phyloP scores from a whole-genome alignment of 192 early-diverging fungal genomes.

The Coemansia sp. region DNA sequence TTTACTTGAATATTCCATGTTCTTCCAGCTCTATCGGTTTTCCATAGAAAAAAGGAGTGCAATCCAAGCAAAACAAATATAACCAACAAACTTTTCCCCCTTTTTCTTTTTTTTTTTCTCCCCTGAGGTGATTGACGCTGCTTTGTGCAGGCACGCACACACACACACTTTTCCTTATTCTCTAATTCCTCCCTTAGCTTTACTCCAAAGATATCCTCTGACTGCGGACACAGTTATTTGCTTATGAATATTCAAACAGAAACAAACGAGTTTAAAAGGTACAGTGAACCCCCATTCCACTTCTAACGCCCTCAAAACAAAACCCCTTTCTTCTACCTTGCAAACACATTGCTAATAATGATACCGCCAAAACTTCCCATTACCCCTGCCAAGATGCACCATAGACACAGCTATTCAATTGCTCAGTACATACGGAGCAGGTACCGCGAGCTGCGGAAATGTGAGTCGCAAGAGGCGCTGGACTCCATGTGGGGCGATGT shows the following conservation, averaged over 20 bases:
- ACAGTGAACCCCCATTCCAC: neutral
- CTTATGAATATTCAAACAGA: slow-evolving; percentile 7
- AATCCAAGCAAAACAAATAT: neutral
- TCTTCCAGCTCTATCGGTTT: neutral
- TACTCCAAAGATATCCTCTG: neutral
- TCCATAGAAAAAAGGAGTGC: neutral
- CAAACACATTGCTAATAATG: neutral
- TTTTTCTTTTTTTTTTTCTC: too few relatives aligned
- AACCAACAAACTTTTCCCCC: too few relatives aligned
- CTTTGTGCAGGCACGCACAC: neutral
- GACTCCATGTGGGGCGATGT: slow-evolving; percentile 46
- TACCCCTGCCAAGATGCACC: neutral
- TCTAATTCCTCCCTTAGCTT: too few relatives aligned
- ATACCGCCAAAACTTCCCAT: neutral
- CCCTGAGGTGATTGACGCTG: neutral
- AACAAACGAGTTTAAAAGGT: slow-evolving; percentile 19
- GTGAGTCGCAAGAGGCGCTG: slow-evolving; percentile 22
- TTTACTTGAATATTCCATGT: neutral
- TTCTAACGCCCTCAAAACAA: too few relatives aligned
- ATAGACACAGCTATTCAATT: slow-evolving; percentile 27
- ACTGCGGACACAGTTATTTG: neutral
- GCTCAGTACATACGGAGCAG: slow-evolving; percentile 18
- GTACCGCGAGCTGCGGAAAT: slow-evolving; percentile 30
- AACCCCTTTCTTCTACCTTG: neutral
- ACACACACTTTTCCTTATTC: neutral